phyloP scores from a whole-genome alignment of 2,329 filamentous ascomycete genomes.

The Aspergillus sp. region DNA sequence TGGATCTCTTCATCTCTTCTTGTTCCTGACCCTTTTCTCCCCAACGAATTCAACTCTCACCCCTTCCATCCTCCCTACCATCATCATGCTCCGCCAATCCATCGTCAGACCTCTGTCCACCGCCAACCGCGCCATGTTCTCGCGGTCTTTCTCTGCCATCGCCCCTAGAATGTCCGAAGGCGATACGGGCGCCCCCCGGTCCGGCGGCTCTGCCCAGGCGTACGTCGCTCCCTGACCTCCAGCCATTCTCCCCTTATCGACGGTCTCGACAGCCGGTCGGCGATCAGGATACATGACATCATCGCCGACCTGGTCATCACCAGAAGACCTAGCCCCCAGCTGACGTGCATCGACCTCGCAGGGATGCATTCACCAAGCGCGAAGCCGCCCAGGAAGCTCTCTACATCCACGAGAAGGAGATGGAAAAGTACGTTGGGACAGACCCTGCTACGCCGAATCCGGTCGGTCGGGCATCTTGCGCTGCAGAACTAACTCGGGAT shows the following conservation, averaged over 20 bases:
- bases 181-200: conserved; percentile 59
- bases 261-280: neutral
- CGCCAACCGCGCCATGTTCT: conserved; percentile 49
- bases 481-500: too few species aligned
- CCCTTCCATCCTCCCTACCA: neutral
- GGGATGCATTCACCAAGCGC: conserved; percentile 89
- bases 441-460: too few species aligned
- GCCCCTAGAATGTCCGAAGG: conserved; percentile 65
- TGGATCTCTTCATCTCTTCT: neutral
- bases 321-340: neutral
- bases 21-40: conserved; percentile 2
- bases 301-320: neutral
- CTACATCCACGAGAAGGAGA: conserved; percentile 83
- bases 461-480: neutral
- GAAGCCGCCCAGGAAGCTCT: conserved; percentile 84
- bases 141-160: conserved; percentile 63
- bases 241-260: neutral
- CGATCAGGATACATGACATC: conserved; percentile 18
- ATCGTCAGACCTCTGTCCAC: conserved; percentile 58
- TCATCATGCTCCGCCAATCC: conserved; percentile 66
- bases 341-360: conserved; percentile 36
- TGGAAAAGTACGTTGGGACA: conserved; percentile 65
- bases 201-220: conserved; percentile 36
- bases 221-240: conserved; percentile 24
- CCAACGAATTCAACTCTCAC: conserved; percentile 2